Evolutionary conservation across 148 eudicot species (phyloP).

Genomic region (Polygonum maritimum): DNA sequence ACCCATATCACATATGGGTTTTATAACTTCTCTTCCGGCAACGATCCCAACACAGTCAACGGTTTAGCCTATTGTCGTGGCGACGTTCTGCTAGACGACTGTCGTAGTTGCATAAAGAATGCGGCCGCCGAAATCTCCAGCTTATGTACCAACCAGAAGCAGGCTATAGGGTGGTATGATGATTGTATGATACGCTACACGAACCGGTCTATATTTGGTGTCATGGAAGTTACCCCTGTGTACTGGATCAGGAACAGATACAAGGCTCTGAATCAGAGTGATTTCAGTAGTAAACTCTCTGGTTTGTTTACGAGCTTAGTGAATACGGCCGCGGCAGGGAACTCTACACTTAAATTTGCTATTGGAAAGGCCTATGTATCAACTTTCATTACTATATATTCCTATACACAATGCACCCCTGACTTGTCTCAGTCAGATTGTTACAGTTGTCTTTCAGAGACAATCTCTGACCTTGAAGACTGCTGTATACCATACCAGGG

Average conservation of each 20-base stretch:
- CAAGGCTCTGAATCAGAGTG: background rate
- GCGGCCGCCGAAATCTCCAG: background rate
- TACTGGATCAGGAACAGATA: background rate
- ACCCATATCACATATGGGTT: slow-evolving; percentile 5
- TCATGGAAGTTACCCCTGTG: background rate
- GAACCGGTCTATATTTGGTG: background rate
- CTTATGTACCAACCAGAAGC: slow-evolving; percentile 22
- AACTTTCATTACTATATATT: background rate
- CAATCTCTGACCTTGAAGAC: background rate
- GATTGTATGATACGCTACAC: slow-evolving; percentile 27
- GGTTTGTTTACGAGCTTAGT: background rate
- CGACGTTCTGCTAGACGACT: slow-evolving; percentile 11
- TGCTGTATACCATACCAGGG: background rate
- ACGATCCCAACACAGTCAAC: background rate
- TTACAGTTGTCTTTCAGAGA: background rate
- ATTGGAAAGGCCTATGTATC: background rate
- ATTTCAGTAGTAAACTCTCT: slow-evolving; percentile 2
- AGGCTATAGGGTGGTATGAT: slow-evolving; percentile 22
- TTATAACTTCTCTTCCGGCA: slow-evolving; percentile 7
- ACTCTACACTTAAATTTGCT: slow-evolving; percentile 12
- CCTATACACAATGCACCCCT: slow-evolving; percentile 13
- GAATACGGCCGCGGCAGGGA: background rate
- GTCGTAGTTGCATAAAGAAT: slow-evolving; percentile 18
- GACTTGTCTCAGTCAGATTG: slow-evolving; percentile 10
- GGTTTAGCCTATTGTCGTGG: slow-evolving; percentile 18